Conservation (phyloP, 2,329 filamentous ascomycete species). For the Graphilbum ipis-grandicollis region DNA sequence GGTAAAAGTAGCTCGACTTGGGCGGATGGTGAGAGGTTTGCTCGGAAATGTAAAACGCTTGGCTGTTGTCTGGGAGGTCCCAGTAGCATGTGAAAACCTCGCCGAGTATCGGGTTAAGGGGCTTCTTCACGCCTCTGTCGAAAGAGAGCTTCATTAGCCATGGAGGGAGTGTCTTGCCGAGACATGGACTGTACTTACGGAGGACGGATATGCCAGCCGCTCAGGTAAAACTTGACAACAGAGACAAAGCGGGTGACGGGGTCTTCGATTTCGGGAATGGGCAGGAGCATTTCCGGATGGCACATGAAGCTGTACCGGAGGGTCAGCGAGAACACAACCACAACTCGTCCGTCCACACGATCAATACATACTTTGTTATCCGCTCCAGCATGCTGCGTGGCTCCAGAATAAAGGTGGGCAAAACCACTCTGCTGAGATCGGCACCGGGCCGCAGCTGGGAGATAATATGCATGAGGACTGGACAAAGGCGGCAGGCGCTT, state of each 20-base stretch:
- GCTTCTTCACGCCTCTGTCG: slow-evolving; percentile 93
- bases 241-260: slow-evolving; percentile 79
- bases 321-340: background rate
- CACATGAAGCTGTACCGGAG: slow-evolving; percentile 72
- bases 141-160: too few relatives aligned
- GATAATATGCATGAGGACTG: slow-evolving; percentile 93
- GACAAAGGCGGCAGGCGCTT: too few relatives aligned
- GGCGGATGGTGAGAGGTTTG: slow-evolving; percentile 97
- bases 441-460: slow-evolving; percentile 90
- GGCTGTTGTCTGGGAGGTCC: slow-evolving; percentile 72
- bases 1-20: slow-evolving; percentile 98
- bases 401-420: slow-evolving; percentile 96
- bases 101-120: slow-evolving; percentile 87
- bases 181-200: slow-evolving; percentile 69
- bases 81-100: slow-evolving; percentile 93
- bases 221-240: slow-evolving; percentile 95
- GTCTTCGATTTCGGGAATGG: slow-evolving; percentile 75
- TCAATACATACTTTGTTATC: slow-evolving; percentile 93
- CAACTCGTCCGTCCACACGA: too few relatives aligned
- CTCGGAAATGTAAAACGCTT: slow-evolving; percentile 90
- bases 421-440: slow-evolving; percentile 81
- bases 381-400: slow-evolving; percentile 95
- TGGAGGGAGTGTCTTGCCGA: too few relatives aligned
- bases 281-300: slow-evolving; percentile 86
- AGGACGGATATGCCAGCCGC: slow-evolving; percentile 97